These are phyloP conservation scores for Colletotrichum ledebouriae DNA, from an alignment of 2,329 filamentous ascomycete species.

Conservation along the genomic window DNA sequence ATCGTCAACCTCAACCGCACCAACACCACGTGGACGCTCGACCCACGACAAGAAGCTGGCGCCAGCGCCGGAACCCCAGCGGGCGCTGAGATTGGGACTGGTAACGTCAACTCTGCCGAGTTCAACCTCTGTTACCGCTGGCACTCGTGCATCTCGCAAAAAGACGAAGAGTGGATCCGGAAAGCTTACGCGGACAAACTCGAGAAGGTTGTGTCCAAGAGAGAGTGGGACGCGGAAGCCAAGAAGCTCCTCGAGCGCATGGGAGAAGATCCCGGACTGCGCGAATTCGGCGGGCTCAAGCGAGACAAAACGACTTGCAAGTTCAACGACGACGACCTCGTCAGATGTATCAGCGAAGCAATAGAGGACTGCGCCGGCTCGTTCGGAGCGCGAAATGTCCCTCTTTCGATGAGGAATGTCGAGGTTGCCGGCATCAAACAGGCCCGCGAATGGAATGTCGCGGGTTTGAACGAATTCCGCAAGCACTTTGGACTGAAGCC, in stretches of 20 bases:
- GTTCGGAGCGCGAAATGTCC: constrained; percentile 81
- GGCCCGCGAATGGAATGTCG: constrained; percentile 81
- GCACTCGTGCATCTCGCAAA: constrained; percentile 82
- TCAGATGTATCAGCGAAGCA: constrained; percentile 75
- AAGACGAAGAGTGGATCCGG: constrained; percentile 86
- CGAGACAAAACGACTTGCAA: constrained; percentile 76
- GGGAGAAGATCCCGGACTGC: constrained; percentile 75
- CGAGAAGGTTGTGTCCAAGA: constrained; percentile 40
- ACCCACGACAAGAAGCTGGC: constrained; percentile 79
- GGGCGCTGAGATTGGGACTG: constrained; percentile 77
- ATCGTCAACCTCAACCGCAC: constrained; percentile 80
- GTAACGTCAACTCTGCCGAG: constrained; percentile 87
- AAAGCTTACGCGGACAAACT: constrained; percentile 75
- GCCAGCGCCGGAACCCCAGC: constrained; percentile 65
- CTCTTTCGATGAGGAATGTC: constrained; percentile 78
- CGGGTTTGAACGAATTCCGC: constrained; percentile 86
- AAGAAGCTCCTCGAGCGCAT: constrained; percentile 67
- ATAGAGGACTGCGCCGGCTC: constrained; percentile 83
- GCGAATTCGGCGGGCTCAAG: constrained; percentile 76
- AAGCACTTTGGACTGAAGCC: constrained; percentile 83
- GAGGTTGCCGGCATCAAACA: constrained; percentile 87
- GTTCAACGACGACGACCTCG: constrained; percentile 83
- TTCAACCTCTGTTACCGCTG: constrained; percentile 92
- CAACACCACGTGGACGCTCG: constrained; percentile 77
- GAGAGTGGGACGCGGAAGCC: background rate